phyloP scores from a whole-genome alignment of 495 filamentous ascomycete genomes.

The Neurospora cerealis region DNA sequence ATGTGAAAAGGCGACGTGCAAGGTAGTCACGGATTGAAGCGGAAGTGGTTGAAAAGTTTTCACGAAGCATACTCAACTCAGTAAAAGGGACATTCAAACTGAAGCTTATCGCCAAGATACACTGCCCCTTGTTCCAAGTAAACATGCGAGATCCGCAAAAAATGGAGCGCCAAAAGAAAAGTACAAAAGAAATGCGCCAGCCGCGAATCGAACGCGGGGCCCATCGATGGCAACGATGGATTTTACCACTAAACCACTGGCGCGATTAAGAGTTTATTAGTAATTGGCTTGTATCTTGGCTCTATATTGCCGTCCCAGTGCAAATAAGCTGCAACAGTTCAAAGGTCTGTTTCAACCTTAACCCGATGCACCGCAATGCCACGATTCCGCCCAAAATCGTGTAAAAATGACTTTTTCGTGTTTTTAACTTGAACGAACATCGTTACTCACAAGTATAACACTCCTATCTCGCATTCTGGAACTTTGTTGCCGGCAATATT shows the following conservation, averaged over 20 bases:
- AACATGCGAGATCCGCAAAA: not conserved
- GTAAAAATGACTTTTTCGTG: no score
- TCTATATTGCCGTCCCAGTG: no score
- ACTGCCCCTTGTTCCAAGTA: not conserved
- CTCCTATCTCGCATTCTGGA: fast-evolving
- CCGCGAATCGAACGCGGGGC: slow-evolving; percentile 43
- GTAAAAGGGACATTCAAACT: not conserved
- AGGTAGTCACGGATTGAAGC: not conserved
- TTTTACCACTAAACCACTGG: slow-evolving; percentile 44
- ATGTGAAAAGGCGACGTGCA: not conserved
- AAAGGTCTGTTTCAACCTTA: not conserved
- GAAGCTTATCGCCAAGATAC: not conserved
- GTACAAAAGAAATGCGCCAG: slow-evolving; percentile 26
- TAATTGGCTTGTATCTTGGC: not conserved
- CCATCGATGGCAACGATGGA: slow-evolving; percentile 45
- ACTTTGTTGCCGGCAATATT: not conserved
- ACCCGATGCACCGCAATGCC: not conserved
- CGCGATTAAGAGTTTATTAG: not conserved
- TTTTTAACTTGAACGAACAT: no score
- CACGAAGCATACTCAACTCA: not conserved
- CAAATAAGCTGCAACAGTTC: not conserved
- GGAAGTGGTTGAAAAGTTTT: not conserved
- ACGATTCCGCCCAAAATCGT: not conserved
- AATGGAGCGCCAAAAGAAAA: not conserved
- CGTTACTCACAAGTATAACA: not conserved